These are phyloP conservation scores for Lasiodiplodia citricola DNA, from an alignment of 2,329 filamentous ascomycete genomes.

Conservation along the genomic window DNA sequence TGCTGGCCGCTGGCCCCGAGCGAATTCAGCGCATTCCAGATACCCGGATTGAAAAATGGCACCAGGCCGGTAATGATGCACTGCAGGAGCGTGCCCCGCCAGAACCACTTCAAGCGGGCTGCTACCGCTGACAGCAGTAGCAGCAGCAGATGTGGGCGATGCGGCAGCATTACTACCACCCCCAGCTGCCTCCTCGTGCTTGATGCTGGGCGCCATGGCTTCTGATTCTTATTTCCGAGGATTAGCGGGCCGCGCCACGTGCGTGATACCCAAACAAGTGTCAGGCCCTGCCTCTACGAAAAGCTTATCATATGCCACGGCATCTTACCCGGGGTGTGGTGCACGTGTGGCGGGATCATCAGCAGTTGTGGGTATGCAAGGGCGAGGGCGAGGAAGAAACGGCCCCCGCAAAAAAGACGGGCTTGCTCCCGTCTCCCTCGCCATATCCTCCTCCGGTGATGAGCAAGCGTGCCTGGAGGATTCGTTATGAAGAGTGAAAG, in stretches of 20 bases:
- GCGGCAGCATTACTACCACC: too few relatives aligned
- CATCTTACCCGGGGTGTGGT: background rate
- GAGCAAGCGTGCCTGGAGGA: too few relatives aligned
- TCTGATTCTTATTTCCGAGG: background rate
- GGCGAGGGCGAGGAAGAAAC: background rate
- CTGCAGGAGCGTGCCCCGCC: conserved; percentile 55
- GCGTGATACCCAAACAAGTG: background rate
- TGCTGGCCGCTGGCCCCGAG: conserved; percentile 72
- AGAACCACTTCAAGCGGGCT: conserved; percentile 33
- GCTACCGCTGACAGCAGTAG: background rate
- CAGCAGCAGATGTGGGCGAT: background rate
- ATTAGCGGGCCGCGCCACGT: background rate
- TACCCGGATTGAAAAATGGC: conserved; percentile 53
- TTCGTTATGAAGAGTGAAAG: background rate
- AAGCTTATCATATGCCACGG: background rate
- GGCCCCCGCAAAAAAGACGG: background rate
- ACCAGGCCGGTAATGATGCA: conserved; percentile 53
- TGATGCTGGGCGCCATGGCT: background rate
- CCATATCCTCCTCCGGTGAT: background rate
- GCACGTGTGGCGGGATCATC: background rate
- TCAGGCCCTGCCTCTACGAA: background rate
- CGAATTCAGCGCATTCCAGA: conserved; percentile 67
- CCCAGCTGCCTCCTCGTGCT: background rate
- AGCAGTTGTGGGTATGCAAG: background rate
- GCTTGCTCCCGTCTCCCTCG: background rate